Evolutionary conservation across 2,329 filamentous ascomycete genomes (phyloP).

Genomic region (Cryphonectria naterciae): DNA sequence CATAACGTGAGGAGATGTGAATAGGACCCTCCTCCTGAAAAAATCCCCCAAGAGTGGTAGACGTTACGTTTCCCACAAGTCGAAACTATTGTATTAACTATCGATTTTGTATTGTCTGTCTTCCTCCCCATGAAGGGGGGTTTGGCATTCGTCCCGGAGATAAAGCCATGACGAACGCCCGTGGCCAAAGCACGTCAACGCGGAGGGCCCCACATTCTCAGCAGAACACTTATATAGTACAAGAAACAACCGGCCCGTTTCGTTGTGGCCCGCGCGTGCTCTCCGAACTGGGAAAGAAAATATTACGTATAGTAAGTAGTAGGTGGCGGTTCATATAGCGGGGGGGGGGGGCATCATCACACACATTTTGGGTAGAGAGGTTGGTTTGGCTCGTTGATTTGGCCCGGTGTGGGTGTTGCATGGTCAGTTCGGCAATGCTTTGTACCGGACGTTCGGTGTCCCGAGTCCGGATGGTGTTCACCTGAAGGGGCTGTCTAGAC

Average conservation of each 20-base stretch:
- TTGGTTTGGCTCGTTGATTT: background rate
- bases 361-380: too few species aligned
- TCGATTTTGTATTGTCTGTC: background rate
- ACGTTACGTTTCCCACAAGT: background rate
- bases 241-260: background rate
- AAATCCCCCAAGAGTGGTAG: background rate
- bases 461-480: too few species aligned
- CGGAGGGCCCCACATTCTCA: background rate
- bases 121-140: background rate
- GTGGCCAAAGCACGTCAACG: constrained; percentile 21
- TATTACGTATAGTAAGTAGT: too few species aligned
- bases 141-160: background rate
- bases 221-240: background rate
- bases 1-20: background rate
- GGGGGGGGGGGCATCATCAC: too few species aligned
- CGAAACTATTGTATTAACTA: background rate
- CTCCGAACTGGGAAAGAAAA: too few species aligned
- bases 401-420: background rate
- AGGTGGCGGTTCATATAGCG: too few species aligned
- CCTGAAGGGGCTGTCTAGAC: too few species aligned
- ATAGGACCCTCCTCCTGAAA: too few species aligned
- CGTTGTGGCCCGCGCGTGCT: too few species aligned
- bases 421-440: background rate
- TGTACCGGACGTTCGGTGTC: too few species aligned
- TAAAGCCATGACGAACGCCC: constrained; percentile 16